These are phyloP conservation scores for Sclerotiophoma versabilis DNA, from an alignment of 2,329 filamentous ascomycete genomes.

Conservation along the genomic window DNA sequence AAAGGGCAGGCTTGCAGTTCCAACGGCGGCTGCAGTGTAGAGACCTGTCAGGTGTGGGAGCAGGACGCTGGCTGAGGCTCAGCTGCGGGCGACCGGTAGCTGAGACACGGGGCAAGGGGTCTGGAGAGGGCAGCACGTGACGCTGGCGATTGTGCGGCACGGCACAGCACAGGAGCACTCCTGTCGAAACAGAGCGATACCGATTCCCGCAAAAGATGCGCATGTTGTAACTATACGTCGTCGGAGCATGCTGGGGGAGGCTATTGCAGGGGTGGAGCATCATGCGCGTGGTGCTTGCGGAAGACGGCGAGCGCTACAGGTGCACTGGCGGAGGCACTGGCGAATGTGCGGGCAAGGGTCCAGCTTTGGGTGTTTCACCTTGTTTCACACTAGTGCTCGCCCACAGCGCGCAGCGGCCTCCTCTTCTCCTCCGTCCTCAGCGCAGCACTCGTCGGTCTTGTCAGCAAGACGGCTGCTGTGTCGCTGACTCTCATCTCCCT, in stretches of 20 bases:
- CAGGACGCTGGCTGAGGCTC: conserved; percentile 12
- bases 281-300: background rate
- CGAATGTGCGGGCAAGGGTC: conserved; percentile 7
- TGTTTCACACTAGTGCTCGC: conserved; percentile 2
- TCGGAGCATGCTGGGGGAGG: background rate
- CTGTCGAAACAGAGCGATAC: background rate
- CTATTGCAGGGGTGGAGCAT: conserved; percentile 1
- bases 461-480: conserved; percentile 12
- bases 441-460: conserved; percentile 10
- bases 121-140: background rate
- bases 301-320: too few species aligned
- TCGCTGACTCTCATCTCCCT: conserved; percentile 9
- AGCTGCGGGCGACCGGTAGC: conserved; percentile 8
- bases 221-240: conserved; percentile 10
- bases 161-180: background rate
- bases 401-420: conserved; percentile 9
- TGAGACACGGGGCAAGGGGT: conserved; percentile 2
- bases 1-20: conserved; percentile 1
- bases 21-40: conserved; percentile 1
- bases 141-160: background rate
- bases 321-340: too few species aligned
- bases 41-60: background rate
- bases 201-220: background rate
- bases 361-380: conserved; percentile 3
- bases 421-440: conserved; percentile 11